phyloP scores from a whole-genome alignment of 2,329 filamentous ascomycete species.

The Fusarium tricinctum region DNA sequence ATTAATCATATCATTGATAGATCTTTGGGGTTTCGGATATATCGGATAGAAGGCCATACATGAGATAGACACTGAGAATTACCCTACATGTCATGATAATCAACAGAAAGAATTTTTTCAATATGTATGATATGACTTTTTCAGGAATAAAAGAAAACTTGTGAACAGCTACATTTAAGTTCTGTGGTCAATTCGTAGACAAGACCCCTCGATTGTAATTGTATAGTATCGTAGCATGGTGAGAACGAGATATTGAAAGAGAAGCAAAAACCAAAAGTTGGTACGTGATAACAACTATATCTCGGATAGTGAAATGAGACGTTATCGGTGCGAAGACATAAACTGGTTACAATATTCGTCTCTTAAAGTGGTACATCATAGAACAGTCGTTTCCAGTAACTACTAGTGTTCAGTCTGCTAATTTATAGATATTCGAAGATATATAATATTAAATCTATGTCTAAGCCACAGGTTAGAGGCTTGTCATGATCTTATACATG shows the following conservation, averaged over 20 bases:
- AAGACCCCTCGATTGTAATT: not conserved
- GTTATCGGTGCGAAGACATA: rapidly evolving
- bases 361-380: too few relatives aligned
- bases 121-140: not conserved
- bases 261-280: not conserved
- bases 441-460: not conserved
- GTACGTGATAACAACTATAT: not conserved
- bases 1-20: slow-evolving; percentile 4
- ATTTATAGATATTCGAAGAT: not conserved
- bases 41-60: rapidly evolving
- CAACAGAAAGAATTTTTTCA: too few relatives aligned
- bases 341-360: not conserved
- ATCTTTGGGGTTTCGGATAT: not conserved
- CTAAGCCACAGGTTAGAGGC: not conserved
- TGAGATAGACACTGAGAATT: not conserved
- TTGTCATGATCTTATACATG: not conserved
- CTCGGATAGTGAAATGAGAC: too few relatives aligned
- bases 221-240: not conserved
- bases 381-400: not conserved
- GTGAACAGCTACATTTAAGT: not conserved
- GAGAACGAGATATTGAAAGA: not conserved
- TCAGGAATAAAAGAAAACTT: not conserved
- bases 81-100: slow-evolving; percentile 4
- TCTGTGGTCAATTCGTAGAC: not conserved
- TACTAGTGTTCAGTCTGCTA: not conserved